Percentiles rank a stretch among this genome's conserved stretches.
These are phyloP conservation scores for Dactylellina sp. DNA, from an alignment of 2,329 filamentous ascomycete species.

Conservation along the genomic window DNA sequence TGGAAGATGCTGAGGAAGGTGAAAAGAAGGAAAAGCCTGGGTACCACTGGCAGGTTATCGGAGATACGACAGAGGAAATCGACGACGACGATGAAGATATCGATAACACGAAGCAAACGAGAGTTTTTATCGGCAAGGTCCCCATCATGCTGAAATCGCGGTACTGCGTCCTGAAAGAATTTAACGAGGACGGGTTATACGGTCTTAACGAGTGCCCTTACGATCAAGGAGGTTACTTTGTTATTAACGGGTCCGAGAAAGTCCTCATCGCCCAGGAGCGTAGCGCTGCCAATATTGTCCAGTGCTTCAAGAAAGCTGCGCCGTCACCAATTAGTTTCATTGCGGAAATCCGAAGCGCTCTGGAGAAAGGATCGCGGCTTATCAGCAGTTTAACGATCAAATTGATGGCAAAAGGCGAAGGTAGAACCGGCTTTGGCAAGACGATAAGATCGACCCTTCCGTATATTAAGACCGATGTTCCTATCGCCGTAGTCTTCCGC, in stretches of 20 bases:
- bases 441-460: constrained; percentile 91
- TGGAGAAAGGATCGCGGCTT: constrained; percentile 94
- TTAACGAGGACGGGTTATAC: constrained; percentile 87
- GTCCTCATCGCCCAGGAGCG: constrained; percentile 97
- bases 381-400: constrained; percentile 94
- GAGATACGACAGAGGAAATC: constrained; percentile 65
- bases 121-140: constrained; percentile 91
- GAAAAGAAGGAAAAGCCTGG: constrained; percentile 61
- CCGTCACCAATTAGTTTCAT: constrained; percentile 93
- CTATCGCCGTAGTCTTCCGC: constrained; percentile 94
- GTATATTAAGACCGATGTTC: constrained; percentile 92
- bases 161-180: constrained; percentile 87
- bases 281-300: constrained; percentile 97
- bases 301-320: constrained; percentile 97
- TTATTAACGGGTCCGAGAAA: constrained; percentile 99
- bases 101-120: constrained; percentile 58
- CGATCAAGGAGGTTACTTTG: constrained; percentile 97
- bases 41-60: constrained; percentile 60
- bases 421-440: constrained; percentile 78
- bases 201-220: constrained; percentile 96
- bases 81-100: constrained; percentile 68
- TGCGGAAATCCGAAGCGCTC: constrained; percentile 93
- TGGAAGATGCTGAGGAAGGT: constrained; percentile 63
- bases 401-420: constrained; percentile 85
- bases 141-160: constrained; percentile 98